Base-by-base conservation (phyloP, 2,329 filamentous ascomycete species). In the Polychaeton citri region DNA sequence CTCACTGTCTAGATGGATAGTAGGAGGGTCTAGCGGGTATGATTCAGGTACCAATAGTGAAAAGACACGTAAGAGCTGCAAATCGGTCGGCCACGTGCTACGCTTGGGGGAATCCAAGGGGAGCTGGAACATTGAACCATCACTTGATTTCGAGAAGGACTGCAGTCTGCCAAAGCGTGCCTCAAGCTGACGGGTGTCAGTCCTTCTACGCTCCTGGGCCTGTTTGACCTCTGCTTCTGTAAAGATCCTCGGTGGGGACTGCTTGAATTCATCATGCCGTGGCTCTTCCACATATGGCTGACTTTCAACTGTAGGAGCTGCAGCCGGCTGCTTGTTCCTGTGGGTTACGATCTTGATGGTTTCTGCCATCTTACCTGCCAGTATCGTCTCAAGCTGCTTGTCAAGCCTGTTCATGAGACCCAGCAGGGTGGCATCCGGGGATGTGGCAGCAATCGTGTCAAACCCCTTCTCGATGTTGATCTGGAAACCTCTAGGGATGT, bases 391-490 rank as follows among this genome's bases (percentile, higher is more conserved):
- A 12, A 90, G 63, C 38, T 79, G 72, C 56, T 71, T 79, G 52
- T 90, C 83, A 19, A 90, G 63, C 13, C 70, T 70, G 49, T 83
- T 81, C 43, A 81, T 69, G 43, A 81, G 65, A 12, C 68, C 66
- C 33, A 88, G 61, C 0, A 90, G 60, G 0, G 79, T 83, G 7
- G 64, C 60, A 5, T 61, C 68, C 30, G 69, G 65, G 30, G 56
- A 50, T 19, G 72, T 69, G 28, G 68, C 57, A 0, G 74, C 73
- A 34, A 88, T 66, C 26, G 60, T 65, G 41, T 79, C 72, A 63
- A 84, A 90, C 6, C 81, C 82, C 43, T 65, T 69, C 53, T 86
- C 81, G 24, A 90, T 72, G 57, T 87, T 88, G 55, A 82, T 71
- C 49, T 78, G 71, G 52, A 81, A 87, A 1, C 76, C 79, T 41